A percentile compares a stretch with the other conserved stretches of the same genome.
Conservation (phyloP, 352 stramenopile genomes). For the Phytophthora sp. region DNA sequence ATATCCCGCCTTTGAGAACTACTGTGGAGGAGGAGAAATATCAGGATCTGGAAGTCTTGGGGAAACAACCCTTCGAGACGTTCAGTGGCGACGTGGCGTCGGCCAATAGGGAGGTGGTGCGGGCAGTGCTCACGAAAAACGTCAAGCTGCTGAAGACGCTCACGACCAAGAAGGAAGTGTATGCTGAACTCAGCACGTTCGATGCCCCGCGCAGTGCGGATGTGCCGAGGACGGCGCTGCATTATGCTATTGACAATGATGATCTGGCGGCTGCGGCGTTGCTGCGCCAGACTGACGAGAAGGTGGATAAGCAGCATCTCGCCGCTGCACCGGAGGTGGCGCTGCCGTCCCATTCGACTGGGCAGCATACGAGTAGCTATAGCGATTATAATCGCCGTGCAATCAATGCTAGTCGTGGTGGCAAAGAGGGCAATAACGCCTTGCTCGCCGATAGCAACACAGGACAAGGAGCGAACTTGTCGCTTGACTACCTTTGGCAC, state of each 20-base stretch:
- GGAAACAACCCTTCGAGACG: constrained; percentile 43
- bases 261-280: constrained; percentile 54
- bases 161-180: constrained; percentile 50
- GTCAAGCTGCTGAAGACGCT: constrained; percentile 74
- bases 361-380: constrained; percentile 76
- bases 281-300: constrained; percentile 53
- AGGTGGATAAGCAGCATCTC: constrained; percentile 47
- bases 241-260: constrained; percentile 69
- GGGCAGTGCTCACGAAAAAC: constrained; percentile 73
- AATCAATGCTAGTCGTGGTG: constrained; percentile 82
- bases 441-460: constrained; percentile 50
- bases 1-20: constrained; percentile 58
- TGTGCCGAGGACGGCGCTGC: constrained; percentile 50
- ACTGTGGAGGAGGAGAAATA: constrained; percentile 59
- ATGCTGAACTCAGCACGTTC: constrained; percentile 62
- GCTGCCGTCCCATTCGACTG: constrained; percentile 75
- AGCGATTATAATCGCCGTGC: constrained; percentile 85
- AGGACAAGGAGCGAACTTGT: constrained; percentile 5
- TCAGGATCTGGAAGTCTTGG: constrained; percentile 60
- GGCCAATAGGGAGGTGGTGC: constrained; percentile 68
- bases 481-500: constrained; percentile 45
- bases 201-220: constrained; percentile 49
- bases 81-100: constrained; percentile 58
- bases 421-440: constrained; percentile 82
- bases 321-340: constrained; percentile 56